These are phyloP conservation scores for Heracleum sosnowskyi DNA, from an alignment of 129 eudicot species.

Conservation along the genomic window DNA sequence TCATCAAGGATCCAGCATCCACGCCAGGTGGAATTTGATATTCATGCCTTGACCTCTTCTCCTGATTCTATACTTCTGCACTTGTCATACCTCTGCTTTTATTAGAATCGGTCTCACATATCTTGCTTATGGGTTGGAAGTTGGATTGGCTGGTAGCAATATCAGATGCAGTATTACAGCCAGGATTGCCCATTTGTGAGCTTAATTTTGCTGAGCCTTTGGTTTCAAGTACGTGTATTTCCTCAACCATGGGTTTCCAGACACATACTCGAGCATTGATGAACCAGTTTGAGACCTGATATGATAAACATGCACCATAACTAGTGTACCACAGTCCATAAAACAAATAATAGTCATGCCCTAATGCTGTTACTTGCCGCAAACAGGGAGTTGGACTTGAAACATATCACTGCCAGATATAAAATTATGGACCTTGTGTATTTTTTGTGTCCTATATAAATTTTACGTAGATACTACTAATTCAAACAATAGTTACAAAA, in stretches of 20 bases:
- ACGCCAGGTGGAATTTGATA: conserved; percentile 27
- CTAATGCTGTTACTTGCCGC: neutral
- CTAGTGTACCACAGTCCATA: neutral
- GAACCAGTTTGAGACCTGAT: conserved; percentile 84
- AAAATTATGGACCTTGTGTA: neutral
- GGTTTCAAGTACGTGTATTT: conserved; percentile 68
- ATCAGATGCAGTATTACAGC: conserved; percentile 15
- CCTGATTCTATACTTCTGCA: conserved; percentile 36
- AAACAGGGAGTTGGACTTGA: neutral
- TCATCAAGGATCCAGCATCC: conserved; percentile 46
- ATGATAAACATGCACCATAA: neutral
- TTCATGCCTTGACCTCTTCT: conserved; percentile 48
- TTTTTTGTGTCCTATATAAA: neutral
- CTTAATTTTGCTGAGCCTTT: conserved; percentile 40
- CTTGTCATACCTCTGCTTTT: conserved; percentile 17
- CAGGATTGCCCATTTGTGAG: conserved; percentile 16
- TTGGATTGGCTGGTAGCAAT: conserved; percentile 16
- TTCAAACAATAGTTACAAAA: neutral
- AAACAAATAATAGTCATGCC: neutral
- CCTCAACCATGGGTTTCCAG: conserved; percentile 96
- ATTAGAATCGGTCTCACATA: conserved; percentile 22
- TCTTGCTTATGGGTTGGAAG: conserved; percentile 16
- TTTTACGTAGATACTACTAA: neutral
- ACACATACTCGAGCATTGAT: conserved; percentile 78
- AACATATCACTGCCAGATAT: neutral